Conservation (phyloP, 1,284 basidiomycete species). For the Leccinum ponderosum region DNA sequence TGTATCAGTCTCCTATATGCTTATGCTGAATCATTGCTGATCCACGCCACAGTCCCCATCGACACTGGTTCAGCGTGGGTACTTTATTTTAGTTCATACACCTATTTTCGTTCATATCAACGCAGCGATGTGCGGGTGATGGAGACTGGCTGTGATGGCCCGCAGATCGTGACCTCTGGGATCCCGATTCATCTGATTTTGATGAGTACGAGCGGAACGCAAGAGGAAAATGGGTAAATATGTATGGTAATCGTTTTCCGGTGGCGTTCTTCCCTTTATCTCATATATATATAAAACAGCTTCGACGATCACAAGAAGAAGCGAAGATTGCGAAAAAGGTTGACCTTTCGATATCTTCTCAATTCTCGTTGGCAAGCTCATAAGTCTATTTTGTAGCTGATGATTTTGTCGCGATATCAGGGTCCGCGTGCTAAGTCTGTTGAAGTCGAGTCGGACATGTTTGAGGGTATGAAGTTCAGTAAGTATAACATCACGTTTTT, state of each 20-base stretch:
- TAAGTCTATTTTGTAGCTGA: slow-evolving; percentile 40
- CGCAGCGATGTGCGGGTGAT: too few relatives aligned
- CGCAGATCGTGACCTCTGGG: too few relatives aligned
- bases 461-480: slow-evolving; percentile 81
- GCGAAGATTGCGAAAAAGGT: slow-evolving; percentile 56
- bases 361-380: neutral
- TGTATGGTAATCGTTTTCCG: slow-evolving; percentile 41
- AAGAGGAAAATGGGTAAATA: slow-evolving; percentile 73
- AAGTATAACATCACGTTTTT: slow-evolving; percentile 28
- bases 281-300: neutral
- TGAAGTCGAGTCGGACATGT: slow-evolving; percentile 60
- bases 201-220: slow-evolving; percentile 40
- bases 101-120: too few relatives aligned
- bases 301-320: slow-evolving; percentile 58
- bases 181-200: too few relatives aligned
- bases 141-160: too few relatives aligned
- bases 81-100: too few relatives aligned
- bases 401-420: slow-evolving; percentile 63
- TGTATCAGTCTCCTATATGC: too few relatives aligned
- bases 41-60: too few relatives aligned
- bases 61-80: too few relatives aligned
- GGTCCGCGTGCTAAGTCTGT: slow-evolving; percentile 64
- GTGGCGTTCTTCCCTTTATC: slow-evolving; percentile 1
- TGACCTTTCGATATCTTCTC: neutral
- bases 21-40: too few relatives aligned